phyloP scores from a whole-genome alignment of 179 eudicot species.

The Silene coronaria region DNA sequence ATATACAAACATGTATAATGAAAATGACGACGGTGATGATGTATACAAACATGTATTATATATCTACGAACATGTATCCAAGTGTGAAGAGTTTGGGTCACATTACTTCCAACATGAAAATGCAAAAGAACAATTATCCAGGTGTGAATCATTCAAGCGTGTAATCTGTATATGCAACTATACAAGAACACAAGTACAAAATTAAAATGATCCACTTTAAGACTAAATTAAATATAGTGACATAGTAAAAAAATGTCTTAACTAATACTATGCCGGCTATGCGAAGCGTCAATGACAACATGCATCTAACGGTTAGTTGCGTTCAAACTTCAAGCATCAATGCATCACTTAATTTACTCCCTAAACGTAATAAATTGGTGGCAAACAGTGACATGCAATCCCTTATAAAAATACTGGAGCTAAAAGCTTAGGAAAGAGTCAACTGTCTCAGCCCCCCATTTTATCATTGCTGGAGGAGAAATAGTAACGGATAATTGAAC shows the following conservation, averaged over 20 bases:
- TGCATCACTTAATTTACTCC: neutral
- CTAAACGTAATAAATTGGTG: neutral
- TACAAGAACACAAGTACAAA: neutral
- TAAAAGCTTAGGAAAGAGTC: neutral
- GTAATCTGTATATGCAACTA: neutral
- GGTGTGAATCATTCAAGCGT: neutral
- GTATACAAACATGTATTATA: neutral
- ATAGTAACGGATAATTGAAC: neutral
- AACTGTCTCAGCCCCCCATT: neutral
- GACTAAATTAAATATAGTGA: neutral
- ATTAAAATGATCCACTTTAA: neutral
- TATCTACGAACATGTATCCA: too few species aligned
- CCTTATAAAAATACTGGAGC: neutral
- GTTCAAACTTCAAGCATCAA: neutral
- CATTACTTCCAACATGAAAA: neutral
- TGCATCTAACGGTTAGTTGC: neutral
- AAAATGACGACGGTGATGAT: neutral
- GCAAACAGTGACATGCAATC: neutral
- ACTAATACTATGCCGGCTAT: neutral
- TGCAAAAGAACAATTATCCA: neutral
- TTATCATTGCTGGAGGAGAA: neutral
- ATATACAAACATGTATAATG: neutral
- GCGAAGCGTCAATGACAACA: neutral
- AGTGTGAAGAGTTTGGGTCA: neutral
- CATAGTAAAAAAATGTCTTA: neutral